Base-by-base conservation (phyloP, 2,329 filamentous ascomycete species). In the Fusarium graminum region DNA sequence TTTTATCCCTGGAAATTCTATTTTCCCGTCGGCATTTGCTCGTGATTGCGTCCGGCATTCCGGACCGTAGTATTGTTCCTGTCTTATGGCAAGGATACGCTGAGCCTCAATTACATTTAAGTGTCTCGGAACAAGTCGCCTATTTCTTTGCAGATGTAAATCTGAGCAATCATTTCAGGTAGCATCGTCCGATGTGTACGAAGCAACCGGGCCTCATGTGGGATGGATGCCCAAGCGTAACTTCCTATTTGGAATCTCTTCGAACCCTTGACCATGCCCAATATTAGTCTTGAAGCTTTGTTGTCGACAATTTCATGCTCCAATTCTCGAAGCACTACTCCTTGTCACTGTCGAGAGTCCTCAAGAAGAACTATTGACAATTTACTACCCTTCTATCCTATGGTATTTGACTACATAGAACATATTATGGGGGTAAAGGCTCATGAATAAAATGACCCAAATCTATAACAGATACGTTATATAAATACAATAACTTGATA, bases 11-110 rank as follows among this genome's bases (percentile, higher is more conserved):
- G 43, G 28, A 38, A 41, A n/a, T 40, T 38, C 50, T 32, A 44
- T 52, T 50, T 28, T 57, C 41, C 46, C 50, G 17, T 58, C 63
- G 63, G 63, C 50, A 65, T 46, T 65, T 63, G 50, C n/a, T 26
- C 63, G 45, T 42, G 49, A 65, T 63, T 57, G 57, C 13, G 45
- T 14, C 34, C 63, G 62, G 63, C 57, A 65, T 34, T 66, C 63
- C 50, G 26, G 32, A 46, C 28, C 40, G 41, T 55, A 49, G 29
- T 58, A 51, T 63, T 25, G 51, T 16, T 25, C n/a, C 34, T 25
- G 28, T 41, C 14, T 26, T 13, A 32, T 28, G 30, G 32, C 42
- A 40, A 57, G 51, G 58, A 32, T 51, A 36, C 40, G 17, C 32
- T 26, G 59, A 63, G 59, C 59, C 59, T 63, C 40, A 58, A 34